Evolutionary conservation across 2,329 filamentous ascomycete species (phyloP).

Genomic region (Diaporthe citriasiana): DNA sequence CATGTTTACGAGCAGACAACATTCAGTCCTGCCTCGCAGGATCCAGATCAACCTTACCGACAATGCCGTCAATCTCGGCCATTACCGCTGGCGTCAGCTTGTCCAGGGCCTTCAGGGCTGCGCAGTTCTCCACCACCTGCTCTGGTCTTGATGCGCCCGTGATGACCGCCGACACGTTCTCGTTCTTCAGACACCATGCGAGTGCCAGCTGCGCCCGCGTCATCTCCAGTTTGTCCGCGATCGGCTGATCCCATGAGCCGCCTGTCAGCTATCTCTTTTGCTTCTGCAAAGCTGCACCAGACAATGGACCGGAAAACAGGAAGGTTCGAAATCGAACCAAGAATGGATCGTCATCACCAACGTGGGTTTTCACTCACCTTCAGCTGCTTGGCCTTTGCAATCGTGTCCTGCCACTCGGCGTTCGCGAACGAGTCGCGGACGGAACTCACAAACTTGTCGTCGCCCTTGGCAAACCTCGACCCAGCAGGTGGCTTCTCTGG

Average conservation of each 20-base stretch:
- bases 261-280: constrained; percentile 47
- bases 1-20: no score
- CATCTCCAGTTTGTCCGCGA: constrained; percentile 75
- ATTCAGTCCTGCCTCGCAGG: constrained; percentile 47
- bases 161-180: constrained; percentile 73
- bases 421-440: constrained; percentile 67
- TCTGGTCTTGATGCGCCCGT: constrained; percentile 70
- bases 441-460: constrained; percentile 69
- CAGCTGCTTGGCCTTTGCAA: constrained; percentile 70
- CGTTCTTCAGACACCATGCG: constrained; percentile 75
- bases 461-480: constrained; percentile 71
- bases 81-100: constrained; percentile 72
- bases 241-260: constrained; percentile 57
- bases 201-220: constrained; percentile 70
- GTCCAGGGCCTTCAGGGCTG: constrained; percentile 65
- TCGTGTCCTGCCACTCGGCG: constrained; percentile 65
- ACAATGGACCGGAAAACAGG: no score
- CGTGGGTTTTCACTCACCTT: constrained; percentile 43
- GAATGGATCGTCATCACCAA: no score
- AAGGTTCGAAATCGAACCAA: no score
- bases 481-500: constrained; percentile 72
- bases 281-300: background rate
- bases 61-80: constrained; percentile 66
- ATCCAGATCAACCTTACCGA: constrained; percentile 49
- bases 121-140: constrained; percentile 73